Evolutionary conservation across 768 basidiomycete genomes (phyloP).

Genomic region (Trametes coccinea): DNA sequence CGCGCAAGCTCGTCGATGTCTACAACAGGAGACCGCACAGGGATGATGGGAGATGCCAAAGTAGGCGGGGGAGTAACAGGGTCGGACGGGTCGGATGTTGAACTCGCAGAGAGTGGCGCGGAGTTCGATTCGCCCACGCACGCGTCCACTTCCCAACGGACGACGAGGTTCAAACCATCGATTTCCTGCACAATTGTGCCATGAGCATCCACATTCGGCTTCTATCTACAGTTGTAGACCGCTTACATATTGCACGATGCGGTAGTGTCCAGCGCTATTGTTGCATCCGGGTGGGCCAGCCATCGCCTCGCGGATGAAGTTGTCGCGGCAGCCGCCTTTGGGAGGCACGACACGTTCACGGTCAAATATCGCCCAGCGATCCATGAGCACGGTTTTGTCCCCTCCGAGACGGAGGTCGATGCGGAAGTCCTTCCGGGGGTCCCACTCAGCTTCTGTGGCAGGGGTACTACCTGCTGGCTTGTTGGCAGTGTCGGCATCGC

Average conservation of each 20-base stretch:
- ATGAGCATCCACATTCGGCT: background rate
- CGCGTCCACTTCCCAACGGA: slow-evolving; percentile 33
- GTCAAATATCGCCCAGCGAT: slow-evolving; percentile 52
- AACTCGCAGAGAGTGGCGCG: background rate
- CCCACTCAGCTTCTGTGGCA: background rate
- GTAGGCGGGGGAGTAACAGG: background rate
- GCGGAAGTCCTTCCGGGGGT: slow-evolving; percentile 46
- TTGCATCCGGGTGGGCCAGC: slow-evolving; percentile 20
- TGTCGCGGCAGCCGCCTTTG: slow-evolving; percentile 26
- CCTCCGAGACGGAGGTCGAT: slow-evolving; percentile 70
- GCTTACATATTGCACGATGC: slow-evolving; percentile 30
- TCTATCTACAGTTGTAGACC: background rate
- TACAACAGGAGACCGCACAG: background rate
- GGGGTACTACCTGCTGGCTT: too few relatives aligned
- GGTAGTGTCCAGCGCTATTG: slow-evolving; percentile 19
- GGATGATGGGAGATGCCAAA: background rate
- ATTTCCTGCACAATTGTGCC: slow-evolving; percentile 19
- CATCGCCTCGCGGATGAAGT: slow-evolving; percentile 46
- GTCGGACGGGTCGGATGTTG: background rate
- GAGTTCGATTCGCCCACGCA: slow-evolving; percentile 4
- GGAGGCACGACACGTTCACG: slow-evolving; percentile 19
- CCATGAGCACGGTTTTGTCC: slow-evolving; percentile 56
- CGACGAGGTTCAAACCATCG: slow-evolving; percentile 27
- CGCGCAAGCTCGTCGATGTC: background rate
- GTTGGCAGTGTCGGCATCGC: background rate